Conservation (phyloP, 495 filamentous ascomycete species). For the Opeltia flavorubescens region DNA sequence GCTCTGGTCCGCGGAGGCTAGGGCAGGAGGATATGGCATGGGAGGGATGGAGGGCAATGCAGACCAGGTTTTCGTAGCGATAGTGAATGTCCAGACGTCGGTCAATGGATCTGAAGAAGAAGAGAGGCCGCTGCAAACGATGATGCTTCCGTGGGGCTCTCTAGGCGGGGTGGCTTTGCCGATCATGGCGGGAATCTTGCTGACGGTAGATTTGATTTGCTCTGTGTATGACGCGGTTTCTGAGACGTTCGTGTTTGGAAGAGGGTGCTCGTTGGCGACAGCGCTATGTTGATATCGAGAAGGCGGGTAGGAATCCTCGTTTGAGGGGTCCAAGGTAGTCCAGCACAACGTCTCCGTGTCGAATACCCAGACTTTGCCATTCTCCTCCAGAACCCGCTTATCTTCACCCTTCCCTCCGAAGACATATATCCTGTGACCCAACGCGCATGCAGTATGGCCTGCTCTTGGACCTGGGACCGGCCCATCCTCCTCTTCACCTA, state of each 20-base stretch:
- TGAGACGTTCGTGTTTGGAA: slow-evolving; percentile 3
- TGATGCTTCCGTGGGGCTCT: slow-evolving; percentile 22
- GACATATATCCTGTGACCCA: slow-evolving; percentile 25
- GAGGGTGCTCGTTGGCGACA: slow-evolving; percentile 9
- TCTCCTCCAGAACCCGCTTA: slow-evolving; percentile 26
- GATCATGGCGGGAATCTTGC: slow-evolving; percentile 16
- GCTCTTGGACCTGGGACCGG: slow-evolving; percentile 23
- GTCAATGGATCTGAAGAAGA: slow-evolving; percentile 9
- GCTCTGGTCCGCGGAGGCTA: slow-evolving; percentile 25
- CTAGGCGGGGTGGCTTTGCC: slow-evolving; percentile 11
- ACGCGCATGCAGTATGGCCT: slow-evolving; percentile 28
- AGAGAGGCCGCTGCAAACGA: slow-evolving; percentile 27
- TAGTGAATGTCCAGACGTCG: slow-evolving; percentile 36
- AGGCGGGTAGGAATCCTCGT: slow-evolving; percentile 3
- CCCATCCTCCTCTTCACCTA: slow-evolving; percentile 11
- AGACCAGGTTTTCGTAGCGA: slow-evolving; percentile 27
- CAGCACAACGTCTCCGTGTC: slow-evolving; percentile 27
- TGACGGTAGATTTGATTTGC: slow-evolving; percentile 9
- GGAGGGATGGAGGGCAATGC: slow-evolving; percentile 25
- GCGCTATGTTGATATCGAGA: slow-evolving; percentile 9
- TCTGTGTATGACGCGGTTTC: slow-evolving; percentile 9
- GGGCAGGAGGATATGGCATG: slow-evolving; percentile 12
- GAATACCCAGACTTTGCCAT: slow-evolving; percentile 32
- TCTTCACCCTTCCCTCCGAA: slow-evolving; percentile 29
- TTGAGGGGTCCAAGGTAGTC: slow-evolving; percentile 8